Evolutionary conservation across 2,329 filamentous ascomycete genomes (phyloP).

Genomic region (Penicillium sp.): DNA sequence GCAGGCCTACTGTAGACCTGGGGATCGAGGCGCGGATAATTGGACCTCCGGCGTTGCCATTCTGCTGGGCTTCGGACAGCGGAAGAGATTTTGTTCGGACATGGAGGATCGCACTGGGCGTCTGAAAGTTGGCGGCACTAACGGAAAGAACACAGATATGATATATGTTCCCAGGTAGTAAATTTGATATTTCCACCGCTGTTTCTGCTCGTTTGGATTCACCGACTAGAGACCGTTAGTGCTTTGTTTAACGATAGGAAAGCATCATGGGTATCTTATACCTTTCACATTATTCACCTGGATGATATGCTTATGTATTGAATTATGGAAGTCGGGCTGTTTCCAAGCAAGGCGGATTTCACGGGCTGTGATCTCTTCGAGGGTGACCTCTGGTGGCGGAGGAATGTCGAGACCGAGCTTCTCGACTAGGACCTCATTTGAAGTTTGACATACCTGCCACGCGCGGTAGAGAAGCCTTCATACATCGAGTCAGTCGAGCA

Average conservation of each 20-base stretch:
- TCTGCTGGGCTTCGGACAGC: conserved; percentile 36
- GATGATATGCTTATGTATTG: conserved; percentile 83
- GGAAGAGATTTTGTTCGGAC: conserved; percentile 68
- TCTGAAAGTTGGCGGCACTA: conserved; percentile 88
- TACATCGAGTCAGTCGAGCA: conserved; percentile 2
- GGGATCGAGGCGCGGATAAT: conserved; percentile 56
- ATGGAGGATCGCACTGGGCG: conserved; percentile 80
- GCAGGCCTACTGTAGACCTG: conserved; percentile 53
- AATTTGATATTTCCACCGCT: conserved; percentile 84
- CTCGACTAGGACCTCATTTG: conserved; percentile 84
- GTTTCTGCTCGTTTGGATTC: conserved; percentile 79
- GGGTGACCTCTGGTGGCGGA: conserved; percentile 80
- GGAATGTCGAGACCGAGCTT: conserved; percentile 94
- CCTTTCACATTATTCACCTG: conserved; percentile 91
- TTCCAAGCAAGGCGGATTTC: conserved; percentile 92
- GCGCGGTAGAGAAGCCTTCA: conserved; percentile 78
- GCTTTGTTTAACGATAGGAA: not conserved
- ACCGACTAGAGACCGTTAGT: conserved; percentile 61
- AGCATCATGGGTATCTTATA: conserved; percentile 39
- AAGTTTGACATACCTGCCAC: conserved; percentile 84
- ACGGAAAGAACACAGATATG: conserved; percentile 91
- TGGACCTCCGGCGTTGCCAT: conserved; percentile 36
- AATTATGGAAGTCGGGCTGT: conserved; percentile 62
- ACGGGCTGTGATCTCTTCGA: conserved; percentile 84
- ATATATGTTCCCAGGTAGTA: conserved; percentile 85